phyloP scores from a whole-genome alignment of 2,329 filamentous ascomycete genomes.

The Sporothrix sp. region DNA sequence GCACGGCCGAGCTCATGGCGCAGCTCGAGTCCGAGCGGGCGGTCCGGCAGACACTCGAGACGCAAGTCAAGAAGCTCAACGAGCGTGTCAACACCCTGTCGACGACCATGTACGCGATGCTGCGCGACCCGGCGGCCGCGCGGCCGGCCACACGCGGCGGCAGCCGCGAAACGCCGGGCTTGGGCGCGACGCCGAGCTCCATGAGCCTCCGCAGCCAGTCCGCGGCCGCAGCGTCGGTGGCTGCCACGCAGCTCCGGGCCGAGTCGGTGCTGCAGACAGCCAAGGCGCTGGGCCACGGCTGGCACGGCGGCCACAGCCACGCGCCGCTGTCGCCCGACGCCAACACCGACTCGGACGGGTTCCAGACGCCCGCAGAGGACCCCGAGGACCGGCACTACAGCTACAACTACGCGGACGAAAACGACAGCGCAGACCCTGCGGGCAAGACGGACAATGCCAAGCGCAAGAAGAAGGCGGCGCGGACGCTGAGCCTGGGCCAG shows the following conservation, averaged over 20 bases:
- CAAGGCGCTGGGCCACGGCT: slow-evolving; percentile 11
- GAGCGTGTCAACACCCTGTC: slow-evolving; percentile 40
- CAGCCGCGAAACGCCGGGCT: slow-evolving; percentile 20
- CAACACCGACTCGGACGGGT: slow-evolving; percentile 32
- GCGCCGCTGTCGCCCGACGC: slow-evolving; percentile 7
- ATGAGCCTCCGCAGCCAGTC: slow-evolving; percentile 7
- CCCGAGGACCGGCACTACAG: slow-evolving; percentile 21
- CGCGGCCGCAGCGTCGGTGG: neutral
- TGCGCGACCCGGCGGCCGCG: slow-evolving; percentile 27
- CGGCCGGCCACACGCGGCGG: slow-evolving; percentile 18
- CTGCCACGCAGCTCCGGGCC: slow-evolving; percentile 8
- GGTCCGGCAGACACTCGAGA: slow-evolving; percentile 45
- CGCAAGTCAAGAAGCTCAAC: slow-evolving; percentile 43
- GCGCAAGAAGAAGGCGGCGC: slow-evolving; percentile 44
- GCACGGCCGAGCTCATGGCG: slow-evolving; percentile 40
- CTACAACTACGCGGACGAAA: slow-evolving; percentile 21
- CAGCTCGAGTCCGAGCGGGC: slow-evolving; percentile 48
- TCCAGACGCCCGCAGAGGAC: slow-evolving; percentile 20
- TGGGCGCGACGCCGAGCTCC: slow-evolving; percentile 9
- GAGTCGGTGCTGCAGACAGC: slow-evolving; percentile 10
- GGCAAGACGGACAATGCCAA: slow-evolving; percentile 16
- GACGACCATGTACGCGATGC: slow-evolving; percentile 30
- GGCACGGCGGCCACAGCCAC: no score
- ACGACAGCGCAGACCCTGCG: slow-evolving; percentile 19
- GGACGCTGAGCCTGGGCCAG: slow-evolving; percentile 55